Percentiles rank a stretch among this genome's conserved stretches.
These are phyloP conservation scores for Pistacia integerrima DNA, from an alignment of 345 rosid species.

Conservation along the genomic window DNA sequence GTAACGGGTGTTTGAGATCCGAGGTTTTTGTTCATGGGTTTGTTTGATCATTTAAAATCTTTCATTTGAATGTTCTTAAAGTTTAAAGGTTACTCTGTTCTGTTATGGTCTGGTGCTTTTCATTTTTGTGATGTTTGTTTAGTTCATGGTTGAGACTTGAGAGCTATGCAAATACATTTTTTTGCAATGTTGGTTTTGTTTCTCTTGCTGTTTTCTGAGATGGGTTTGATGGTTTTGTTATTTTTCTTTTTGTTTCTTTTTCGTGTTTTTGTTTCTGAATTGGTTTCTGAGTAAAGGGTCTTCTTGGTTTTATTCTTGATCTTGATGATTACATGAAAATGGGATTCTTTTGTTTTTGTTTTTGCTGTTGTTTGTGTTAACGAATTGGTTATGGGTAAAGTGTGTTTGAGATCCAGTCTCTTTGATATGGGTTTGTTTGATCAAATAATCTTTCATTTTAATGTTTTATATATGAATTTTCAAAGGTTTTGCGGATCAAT, in stretches of 20 bases:
- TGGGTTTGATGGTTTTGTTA: not conserved
- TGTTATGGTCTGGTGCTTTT: not conserved
- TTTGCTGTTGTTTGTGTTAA: not conserved
- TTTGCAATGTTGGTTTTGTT: not conserved
- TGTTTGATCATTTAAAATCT: too few species aligned
- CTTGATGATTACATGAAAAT: not conserved
- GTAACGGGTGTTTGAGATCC: too few species aligned
- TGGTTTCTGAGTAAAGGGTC: constrained; percentile 13
- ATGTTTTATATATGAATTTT: not conserved
- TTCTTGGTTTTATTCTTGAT: constrained; percentile 7
- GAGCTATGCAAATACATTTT: not conserved
- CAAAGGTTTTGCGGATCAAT: not conserved
- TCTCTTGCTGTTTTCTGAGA: constrained; percentile 12
- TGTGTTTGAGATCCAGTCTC: not conserved
- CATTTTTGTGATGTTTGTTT: not conserved
- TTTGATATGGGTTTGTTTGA: not conserved
- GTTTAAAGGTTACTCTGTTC: too few species aligned
- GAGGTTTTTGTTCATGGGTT: too few species aligned
- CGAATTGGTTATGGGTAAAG: constrained; percentile 8
- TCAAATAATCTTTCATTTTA: not conserved
- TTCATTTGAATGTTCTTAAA: too few species aligned
- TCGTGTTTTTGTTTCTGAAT: not conserved
- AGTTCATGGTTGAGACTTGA: not conserved
- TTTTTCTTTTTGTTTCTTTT: not conserved
- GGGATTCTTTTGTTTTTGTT: not conserved